Evolutionary conservation across 1,284 basidiomycete species (phyloP), one percentile per base, ranked within the genome.

Genomic region (Trichosporon ovoides): DNA sequence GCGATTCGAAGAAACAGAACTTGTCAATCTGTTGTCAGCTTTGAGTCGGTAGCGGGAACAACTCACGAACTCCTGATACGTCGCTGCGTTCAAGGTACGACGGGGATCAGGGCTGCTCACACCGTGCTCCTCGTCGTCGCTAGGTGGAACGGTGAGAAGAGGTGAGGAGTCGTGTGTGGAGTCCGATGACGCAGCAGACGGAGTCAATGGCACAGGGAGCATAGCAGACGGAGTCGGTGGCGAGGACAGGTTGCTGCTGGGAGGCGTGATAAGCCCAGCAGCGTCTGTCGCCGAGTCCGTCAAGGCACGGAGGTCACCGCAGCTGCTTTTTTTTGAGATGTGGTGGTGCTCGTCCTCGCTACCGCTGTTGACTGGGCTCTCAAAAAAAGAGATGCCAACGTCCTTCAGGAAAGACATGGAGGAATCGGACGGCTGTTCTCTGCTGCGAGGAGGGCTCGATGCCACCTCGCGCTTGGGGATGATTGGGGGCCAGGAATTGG

Each of bases 1-100:
- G 74, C 14, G 71, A 72, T 55, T 76, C 71, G 71, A 76, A 78
- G 67, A 78, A 78, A 64, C 76, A 78, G 60, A 76, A 78, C 55
- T 72, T 73, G 59, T 73, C 70, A 12, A 78, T 63, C 75, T 77
- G 55, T 43, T 24, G 20, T 35, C 11, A 36, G 33, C 16, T 53
- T n/a, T n/a, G 69, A 31, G 28, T 9, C 28, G 4, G 28, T 9
- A 31, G 9, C n/a, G 28, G 28, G 28, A 4, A 31, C 28, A 9
- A 31, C 74, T 66, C 35, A 77, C 75, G 55, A 78, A 76, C 56
- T 76, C 74, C 55, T 76, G 73, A 55, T 68, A 65, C 16, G 63
- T 61, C 3, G 59, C 64, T 3, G 63, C 59, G 43, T 65, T 63
- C 14, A 62, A 51, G 10, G 58, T 63, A 46, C 70, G 64, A 11